These are phyloP conservation scores for Xerocomus alliaceus DNA, from an alignment of 1,284 basidiomycete genomes.

Conservation along the genomic window DNA sequence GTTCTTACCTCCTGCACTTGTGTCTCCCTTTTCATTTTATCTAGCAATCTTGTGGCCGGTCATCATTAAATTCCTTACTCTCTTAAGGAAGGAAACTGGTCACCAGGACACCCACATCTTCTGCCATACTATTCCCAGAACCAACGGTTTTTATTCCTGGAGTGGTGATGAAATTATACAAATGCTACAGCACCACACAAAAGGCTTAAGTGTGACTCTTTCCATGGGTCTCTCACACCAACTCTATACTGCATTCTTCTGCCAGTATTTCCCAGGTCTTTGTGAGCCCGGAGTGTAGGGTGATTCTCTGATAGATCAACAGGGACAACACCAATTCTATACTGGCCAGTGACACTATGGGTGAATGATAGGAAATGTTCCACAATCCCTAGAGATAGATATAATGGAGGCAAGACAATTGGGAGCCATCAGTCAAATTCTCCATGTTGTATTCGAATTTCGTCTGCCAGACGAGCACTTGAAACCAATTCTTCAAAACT, in stretches of 20 bases:
- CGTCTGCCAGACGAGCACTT: neutral
- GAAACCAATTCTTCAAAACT: neutral
- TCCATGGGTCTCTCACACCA: neutral
- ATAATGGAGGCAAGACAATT: conserved; percentile 8
- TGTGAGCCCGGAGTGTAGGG: neutral
- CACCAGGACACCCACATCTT: conserved; percentile 2
- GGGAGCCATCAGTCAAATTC: conserved; percentile 8
- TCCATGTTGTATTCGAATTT: conserved; percentile 6
- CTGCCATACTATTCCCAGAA: neutral
- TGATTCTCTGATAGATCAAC: conserved; percentile 10
- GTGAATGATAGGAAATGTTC: neutral
- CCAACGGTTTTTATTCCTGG: neutral
- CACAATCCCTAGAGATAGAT: conserved; percentile 3
- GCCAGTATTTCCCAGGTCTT: conserved; percentile 14
- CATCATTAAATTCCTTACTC: neutral
- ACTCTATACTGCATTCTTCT: conserved; percentile 14
- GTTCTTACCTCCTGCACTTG: neutral
- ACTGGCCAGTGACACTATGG: conserved; percentile 3
- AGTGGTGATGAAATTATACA: neutral
- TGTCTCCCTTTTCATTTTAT: neutral
- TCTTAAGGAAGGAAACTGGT: neutral
- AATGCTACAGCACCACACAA: neutral
- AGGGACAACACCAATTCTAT: conserved; percentile 9
- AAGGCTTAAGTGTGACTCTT: neutral
- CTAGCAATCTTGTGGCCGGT: neutral